Conservation (phyloP, 371 early-diverging fungal species). For the Actinomucor elegans region DNA sequence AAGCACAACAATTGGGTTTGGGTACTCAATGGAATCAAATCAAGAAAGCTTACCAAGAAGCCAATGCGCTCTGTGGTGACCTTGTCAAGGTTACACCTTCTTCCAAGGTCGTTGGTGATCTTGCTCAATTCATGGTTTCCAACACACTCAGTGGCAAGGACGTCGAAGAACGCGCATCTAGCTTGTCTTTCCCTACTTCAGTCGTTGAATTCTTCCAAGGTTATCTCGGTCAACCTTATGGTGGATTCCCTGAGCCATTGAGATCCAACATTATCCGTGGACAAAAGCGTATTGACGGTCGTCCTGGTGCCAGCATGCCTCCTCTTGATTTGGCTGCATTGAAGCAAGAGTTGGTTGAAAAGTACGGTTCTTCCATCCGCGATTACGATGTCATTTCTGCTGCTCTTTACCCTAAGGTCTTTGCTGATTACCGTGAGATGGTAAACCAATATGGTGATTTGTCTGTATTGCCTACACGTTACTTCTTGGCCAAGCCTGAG, state of each 20-base stretch:
- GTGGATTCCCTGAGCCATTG: conserved; percentile 91
- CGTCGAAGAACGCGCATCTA: conserved; percentile 71
- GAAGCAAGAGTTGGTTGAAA: conserved; percentile 68
- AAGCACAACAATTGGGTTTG: conserved; percentile 88
- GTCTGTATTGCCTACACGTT: conserved; percentile 85
- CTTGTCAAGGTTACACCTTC: conserved; percentile 96
- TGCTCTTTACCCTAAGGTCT: conserved; percentile 91
- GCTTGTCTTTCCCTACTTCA: conserved; percentile 88
- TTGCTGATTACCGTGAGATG: conserved; percentile 79
- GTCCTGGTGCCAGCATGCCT: conserved; percentile 82
- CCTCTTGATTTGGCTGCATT: conserved; percentile 76
- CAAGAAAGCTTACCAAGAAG: conserved; percentile 86
- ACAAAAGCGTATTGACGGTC: conserved; percentile 71
- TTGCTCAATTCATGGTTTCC: conserved; percentile 95
- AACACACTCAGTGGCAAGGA: conserved; percentile 76
- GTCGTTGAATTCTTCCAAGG: conserved; percentile 96
- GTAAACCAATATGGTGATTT: conserved; percentile 81
- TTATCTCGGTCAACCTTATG: conserved; percentile 90
- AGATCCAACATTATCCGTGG: conserved; percentile 78
- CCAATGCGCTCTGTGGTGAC: conserved; percentile 91
- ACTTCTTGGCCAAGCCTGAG: conserved; percentile 82
- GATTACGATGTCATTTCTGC: conserved; percentile 83
- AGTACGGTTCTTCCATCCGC: conserved; percentile 72
- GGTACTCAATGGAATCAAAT: conserved; percentile 92
- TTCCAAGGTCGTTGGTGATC: conserved; percentile 94